A percentile compares a stretch with the other conserved stretches of the same genome.
Evolutionary conservation across 1,284 basidiomycete genomes (phyloP).

Genomic region (Trichosporon coremiiforme): DNA sequence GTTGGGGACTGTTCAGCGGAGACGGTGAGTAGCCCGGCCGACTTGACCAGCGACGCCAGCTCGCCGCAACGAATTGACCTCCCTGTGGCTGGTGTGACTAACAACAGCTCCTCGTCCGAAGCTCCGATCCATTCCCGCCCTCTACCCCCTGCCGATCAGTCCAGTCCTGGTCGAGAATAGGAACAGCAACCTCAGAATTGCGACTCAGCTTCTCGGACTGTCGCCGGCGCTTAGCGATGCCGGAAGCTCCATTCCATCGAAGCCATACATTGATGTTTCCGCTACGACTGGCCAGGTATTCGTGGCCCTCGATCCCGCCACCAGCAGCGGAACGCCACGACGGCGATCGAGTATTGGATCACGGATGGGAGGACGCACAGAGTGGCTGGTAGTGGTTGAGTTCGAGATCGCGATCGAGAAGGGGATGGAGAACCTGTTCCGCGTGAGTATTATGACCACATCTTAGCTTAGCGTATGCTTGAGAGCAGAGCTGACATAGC

Average conservation of each 20-base stretch:
- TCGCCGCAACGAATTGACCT: no score
- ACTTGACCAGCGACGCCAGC: no score
- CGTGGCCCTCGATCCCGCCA: slow-evolving; percentile 35
- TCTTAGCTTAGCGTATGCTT: no score
- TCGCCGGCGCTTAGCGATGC: slow-evolving; percentile 29
- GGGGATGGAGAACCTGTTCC: slow-evolving; percentile 31
- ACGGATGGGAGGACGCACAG: slow-evolving; percentile 33
- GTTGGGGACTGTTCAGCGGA: slow-evolving; percentile 41
- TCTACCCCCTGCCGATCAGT: slow-evolving; percentile 41
- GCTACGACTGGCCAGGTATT: slow-evolving; percentile 44
- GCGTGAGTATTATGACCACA: slow-evolving; percentile 28
- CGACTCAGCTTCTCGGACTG: slow-evolving; percentile 37
- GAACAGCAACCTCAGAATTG: slow-evolving; percentile 30
- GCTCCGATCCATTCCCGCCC: slow-evolving; percentile 38
- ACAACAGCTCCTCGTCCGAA: slow-evolving; percentile 30
- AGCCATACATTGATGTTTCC: slow-evolving; percentile 43
- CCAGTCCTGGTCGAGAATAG: slow-evolving; percentile 2
- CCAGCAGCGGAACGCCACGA: neutral
- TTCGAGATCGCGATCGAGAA: slow-evolving; percentile 40
- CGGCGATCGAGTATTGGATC: slow-evolving; percentile 2
- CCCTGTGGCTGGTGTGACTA: neutral
- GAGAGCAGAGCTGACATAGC: slow-evolving; percentile 5
- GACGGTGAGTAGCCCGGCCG: slow-evolving; percentile 30
- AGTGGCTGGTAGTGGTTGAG: slow-evolving; percentile 47
- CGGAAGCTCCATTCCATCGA: slow-evolving; percentile 15